Evolutionary conservation across 768 basidiomycete genomes (phyloP).

Genomic region (Rhodosporidiobolus odoratus): DNA sequence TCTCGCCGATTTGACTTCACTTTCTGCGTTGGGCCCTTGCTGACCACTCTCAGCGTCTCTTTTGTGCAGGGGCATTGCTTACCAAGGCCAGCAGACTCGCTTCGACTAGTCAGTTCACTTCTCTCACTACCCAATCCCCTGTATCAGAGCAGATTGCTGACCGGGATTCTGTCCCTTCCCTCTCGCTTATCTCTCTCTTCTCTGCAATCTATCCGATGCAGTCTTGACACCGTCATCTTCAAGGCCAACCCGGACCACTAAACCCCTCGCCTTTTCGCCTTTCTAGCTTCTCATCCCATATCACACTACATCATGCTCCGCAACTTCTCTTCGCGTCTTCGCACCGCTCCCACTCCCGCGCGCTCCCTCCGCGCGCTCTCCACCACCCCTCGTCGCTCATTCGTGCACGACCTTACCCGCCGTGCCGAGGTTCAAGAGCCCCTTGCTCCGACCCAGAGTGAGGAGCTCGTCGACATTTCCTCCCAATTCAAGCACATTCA

Average conservation of each 20-base stretch:
- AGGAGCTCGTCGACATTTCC: slow-evolving; percentile 38
- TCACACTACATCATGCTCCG: slow-evolving; percentile 31
- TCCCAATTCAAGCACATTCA: slow-evolving; percentile 40
- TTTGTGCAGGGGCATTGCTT: too few relatives aligned
- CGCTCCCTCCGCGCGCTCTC: slow-evolving; percentile 29
- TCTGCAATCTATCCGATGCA: not conserved
- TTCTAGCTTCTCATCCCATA: not conserved
- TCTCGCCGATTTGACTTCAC: not conserved
- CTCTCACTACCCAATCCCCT: not conserved
- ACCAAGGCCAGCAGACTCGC: too few relatives aligned
- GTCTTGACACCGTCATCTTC: slow-evolving; percentile 31
- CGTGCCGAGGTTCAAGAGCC: slow-evolving; percentile 17
- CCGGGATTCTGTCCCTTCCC: not conserved
- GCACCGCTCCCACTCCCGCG: slow-evolving; percentile 3
- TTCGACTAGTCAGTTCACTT: not conserved
- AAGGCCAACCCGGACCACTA: slow-evolving; percentile 11
- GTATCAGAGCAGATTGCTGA: too few relatives aligned
- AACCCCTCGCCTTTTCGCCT: not conserved
- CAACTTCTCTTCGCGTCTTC: slow-evolving; percentile 31
- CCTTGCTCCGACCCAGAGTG: slow-evolving; percentile 4
- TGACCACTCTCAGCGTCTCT: not conserved
- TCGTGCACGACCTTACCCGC: slow-evolving; percentile 28
- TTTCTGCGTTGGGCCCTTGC: not conserved
- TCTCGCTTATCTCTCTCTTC: not conserved
- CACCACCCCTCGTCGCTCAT: slow-evolving; percentile 11